phyloP scores from a whole-genome alignment of 2,329 filamentous ascomycete genomes.

The Aspergillus novofumigatus region DNA sequence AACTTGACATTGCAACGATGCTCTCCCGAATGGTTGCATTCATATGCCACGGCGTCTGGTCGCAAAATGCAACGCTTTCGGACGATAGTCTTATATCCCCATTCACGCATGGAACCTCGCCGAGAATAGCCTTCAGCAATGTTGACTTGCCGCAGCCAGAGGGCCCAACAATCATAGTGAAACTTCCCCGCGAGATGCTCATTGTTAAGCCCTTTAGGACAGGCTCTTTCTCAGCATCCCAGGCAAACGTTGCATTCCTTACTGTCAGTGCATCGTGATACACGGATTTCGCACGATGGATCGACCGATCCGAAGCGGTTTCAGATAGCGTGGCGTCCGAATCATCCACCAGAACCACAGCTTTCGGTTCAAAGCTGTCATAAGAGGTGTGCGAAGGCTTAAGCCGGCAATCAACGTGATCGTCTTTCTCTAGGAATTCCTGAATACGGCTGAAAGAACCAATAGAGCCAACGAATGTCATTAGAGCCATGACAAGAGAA shows the following conservation, averaged over 20 bases:
- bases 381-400: slow-evolving; percentile 8
- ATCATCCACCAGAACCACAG: slow-evolving; percentile 18
- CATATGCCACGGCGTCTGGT: slow-evolving; percentile 40
- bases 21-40: slow-evolving; percentile 40
- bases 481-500: slow-evolving; percentile 44
- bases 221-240: slow-evolving; percentile 41
- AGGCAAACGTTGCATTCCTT: slow-evolving; percentile 45
- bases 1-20: slow-evolving; percentile 35
- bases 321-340: slow-evolving; percentile 20
- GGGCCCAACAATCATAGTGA: slow-evolving; percentile 49
- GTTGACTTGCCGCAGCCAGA: slow-evolving; percentile 53
- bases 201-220: slow-evolving; percentile 41
- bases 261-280: slow-evolving; percentile 35
- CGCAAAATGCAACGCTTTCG: slow-evolving; percentile 38
- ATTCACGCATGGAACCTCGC: slow-evolving; percentile 36
- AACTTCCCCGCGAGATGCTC: slow-evolving; percentile 38
- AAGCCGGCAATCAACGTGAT: slow-evolving; percentile 24
- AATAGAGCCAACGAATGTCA: slow-evolving; percentile 42
- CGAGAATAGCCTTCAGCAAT: slow-evolving; percentile 43
- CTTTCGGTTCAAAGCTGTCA: slow-evolving; percentile 15
- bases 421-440: slow-evolving; percentile 38
- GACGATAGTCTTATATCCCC: slow-evolving; percentile 33
- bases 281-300: slow-evolving; percentile 13
- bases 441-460: slow-evolving; percentile 47
- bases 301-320: slow-evolving; percentile 20